Evolutionary conservation across 805 yeast species (phyloP), one percentile per base, ranked within the genome.

Genomic region (Hanseniaspora pseudoguilliermondii): DNA sequence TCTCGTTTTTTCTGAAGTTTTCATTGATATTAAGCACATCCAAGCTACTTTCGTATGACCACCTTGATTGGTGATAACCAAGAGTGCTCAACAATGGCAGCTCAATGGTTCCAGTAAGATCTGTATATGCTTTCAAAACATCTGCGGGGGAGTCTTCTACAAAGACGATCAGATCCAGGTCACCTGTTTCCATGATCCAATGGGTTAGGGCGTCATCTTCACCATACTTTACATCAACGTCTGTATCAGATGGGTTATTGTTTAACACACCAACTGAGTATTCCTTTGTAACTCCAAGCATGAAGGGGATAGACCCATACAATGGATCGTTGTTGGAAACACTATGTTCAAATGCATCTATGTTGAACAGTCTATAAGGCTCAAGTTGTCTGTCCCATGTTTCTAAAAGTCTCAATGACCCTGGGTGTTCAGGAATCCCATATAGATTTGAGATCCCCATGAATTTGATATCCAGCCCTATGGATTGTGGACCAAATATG

Each of bases 401-500:
- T 60, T 86, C 91, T 56, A 81, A 80, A 60, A 93, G 72, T 20
- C 83, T 74, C 49, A 93, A 69, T 0, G 84, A 72, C 61, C 87
- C 95, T 0, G 97, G 91, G 64, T 93, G 98, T 68, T 93, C 98
- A 0, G 98, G 97, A 46, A 93, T 84, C n/a, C 99, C 99, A 66
- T 79, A 93, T 1, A 87, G 85, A 63, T 83, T 75, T 5, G 72
- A 66, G 61, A 75, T 83, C 0, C 80, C 82, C 40, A 23, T 34
- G 60, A 93, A 82, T 0, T 79, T 69, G 58, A 88, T 76, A 66
- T 93, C 99, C 32, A 86, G 60, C 0, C 84, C 96, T 27, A 93
- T 75, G 0, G 96, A 80, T 67, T 93, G 97, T 0, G 98, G 97
- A 0, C 95, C 95, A 41, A 85, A 69, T 8, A 89, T 87, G 13